Base-by-base conservation (phyloP, 2,329 filamentous ascomycete genomes). In the Penicillium sp. region DNA sequence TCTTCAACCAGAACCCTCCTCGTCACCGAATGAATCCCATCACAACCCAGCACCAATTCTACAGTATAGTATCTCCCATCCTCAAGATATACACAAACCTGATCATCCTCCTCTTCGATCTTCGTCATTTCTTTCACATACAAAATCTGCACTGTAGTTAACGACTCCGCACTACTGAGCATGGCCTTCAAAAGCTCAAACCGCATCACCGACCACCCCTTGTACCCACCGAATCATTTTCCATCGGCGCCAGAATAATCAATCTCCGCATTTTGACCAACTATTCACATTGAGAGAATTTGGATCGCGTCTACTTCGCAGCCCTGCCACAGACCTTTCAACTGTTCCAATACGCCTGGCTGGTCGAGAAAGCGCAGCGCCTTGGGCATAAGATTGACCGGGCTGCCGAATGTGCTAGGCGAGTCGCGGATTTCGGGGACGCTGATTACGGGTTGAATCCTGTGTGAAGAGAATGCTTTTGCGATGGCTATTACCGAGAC, bases 371-470 rank as follows among this genome's bases (percentile, higher is more conserved):
- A 55, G 40, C 53, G 53, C 8, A 55, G 16, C 4, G 53, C 53
- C 25, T 55, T 55, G 13, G 53, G 53, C 11, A 40, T 55, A 22
- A 55, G 53, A 28, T 55, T 55, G 19, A 55, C 53, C n/a, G 53
- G 53, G 13, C 53, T 40, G 28, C 53, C 53, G 28, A 55, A 55
- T 16, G 53, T 46, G 11, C 53, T 55, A 19, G 53, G 40, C 14
- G 53, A n/a, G 16, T 55, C 40, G 40, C 53, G 53, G 26, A 55
- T 26, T 28, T 55, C 53, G 40, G 46, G 37, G 22, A 55, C 16
- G 30, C 30, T 35, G 4, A 55, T 45, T 43, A 35, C 25, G 6
- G 53, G 40, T 8, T 55, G 16, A 11, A 26, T 16, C 4, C 11
- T 28, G n/a, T 55, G 37, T 13, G 53, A 55, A 8, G 38, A 55